Base-by-base conservation (phyloP, 2,329 filamentous ascomycete genomes). In the Fusarium austroafricanum region DNA sequence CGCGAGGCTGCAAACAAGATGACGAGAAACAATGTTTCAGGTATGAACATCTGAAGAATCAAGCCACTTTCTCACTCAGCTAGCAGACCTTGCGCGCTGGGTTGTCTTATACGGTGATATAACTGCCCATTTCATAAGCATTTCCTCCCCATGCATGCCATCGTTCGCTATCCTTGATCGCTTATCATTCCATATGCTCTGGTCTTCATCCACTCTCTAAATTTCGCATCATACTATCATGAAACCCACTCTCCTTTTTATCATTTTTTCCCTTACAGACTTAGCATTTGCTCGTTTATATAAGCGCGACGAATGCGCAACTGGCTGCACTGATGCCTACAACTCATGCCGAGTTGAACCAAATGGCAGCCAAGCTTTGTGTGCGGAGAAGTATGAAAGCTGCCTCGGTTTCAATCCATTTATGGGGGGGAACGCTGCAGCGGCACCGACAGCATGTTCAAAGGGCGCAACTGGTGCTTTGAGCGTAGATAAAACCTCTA, bases 341-440 rank as follows among this genome's bases (percentile, higher is more conserved):
- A 55, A 55, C 11, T 28, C 52, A 23, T 55, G 52, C 17, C 15
- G n/a, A n/a, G 18, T n/a, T 12, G 15, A 26, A 3, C 52, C 52
- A 10, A 7, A 55, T 17, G 33, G 31, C 2, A 55, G 52, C 10
- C 52, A 55, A 23, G 52, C 52, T 18, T 50, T 50, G 15, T 55
- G 52, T 18, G 43, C 52, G 1, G 43, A 50, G 23, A 23, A 31
- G 6, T 55, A 55, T n/a, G 43, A 29, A 23, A 17, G 21, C 6
- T 55, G 52, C n/a, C 52, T 55, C 14, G 52, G 43, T 1, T 55
- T 31, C 26, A 50, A 55, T 14, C 52, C 52, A 3, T 50, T 55
- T 4, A 8, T 50, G 3, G 43, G 43, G 2, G 35, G n/a, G 9
- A 39, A 50, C 26, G 38, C 52, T 12, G 29, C 49, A 11, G n/a